Evolutionary conservation across 768 basidiomycete genomes (phyloP), one percentile per base, ranked within the genome.

Genomic region (Rhizopogon sp.): DNA sequence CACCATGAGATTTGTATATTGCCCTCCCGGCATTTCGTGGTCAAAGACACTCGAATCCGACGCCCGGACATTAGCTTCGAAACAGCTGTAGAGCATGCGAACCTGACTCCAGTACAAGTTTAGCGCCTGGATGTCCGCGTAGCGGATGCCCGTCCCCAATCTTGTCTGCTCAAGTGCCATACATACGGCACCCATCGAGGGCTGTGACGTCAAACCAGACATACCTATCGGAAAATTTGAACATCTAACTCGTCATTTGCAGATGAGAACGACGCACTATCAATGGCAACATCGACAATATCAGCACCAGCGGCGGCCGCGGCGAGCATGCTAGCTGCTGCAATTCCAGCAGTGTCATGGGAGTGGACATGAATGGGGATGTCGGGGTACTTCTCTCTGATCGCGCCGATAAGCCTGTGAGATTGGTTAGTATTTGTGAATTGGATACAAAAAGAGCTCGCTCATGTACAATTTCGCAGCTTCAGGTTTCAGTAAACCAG

Each of bases 281-380:
- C 97, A 66, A 99, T 98, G 41, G 97, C 97, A 52, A 98, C 93
- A 64, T 99, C 97, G 45, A 99, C 87, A 13, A 99, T 85, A 69
- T 99, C 97, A 43, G 97, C 97, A 60, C 97, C 97, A n/a, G 97
- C 97, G 9, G 88, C 87, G 3, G 97, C 97, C 22, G 83, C 84
- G 4, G 97, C 97, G 57, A 99, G 73, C 97, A 98, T 98, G 65
- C 89, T 93, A n/a, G 96, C 93, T 46, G 92, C 79, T 29, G 97
- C 91, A 64, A 99, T 98, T 73, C 97, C 97, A 50, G 97, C 97
- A 29, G 97, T 99, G 72, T 99, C 97, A 72, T 99, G 97, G 11
- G 97, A 98, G 76, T 99, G 97, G 39, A 99, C 96, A 70, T 99
- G 97, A 70, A 99, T 98, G 31, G 97, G 95, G 54, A 99, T 82